Conservation (phyloP, 495 filamentous ascomycete genomes). For the Aspergillus bridgeri region DNA sequence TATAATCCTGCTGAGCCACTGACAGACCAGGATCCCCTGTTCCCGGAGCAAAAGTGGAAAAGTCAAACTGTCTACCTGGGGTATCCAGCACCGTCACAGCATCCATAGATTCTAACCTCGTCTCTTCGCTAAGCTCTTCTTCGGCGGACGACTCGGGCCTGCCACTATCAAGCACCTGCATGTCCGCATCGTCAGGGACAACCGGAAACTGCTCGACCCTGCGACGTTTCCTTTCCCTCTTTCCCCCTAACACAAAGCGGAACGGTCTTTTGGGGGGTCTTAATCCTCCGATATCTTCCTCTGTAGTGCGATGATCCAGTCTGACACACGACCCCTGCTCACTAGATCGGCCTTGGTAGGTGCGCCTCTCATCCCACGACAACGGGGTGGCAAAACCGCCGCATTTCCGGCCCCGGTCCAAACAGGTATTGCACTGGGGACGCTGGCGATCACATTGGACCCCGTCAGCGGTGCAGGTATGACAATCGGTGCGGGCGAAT, state of each 20-base stretch:
- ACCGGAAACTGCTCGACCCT: not conserved
- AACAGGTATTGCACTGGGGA: constrained; percentile 11
- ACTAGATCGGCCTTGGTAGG: not conserved
- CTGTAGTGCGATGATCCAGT: not conserved
- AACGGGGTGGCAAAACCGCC: constrained; percentile 7
- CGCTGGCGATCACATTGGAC: constrained; percentile 15
- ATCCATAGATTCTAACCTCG: not conserved
- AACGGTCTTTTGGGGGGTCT: not conserved
- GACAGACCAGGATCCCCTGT: not conserved
- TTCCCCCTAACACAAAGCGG: not conserved
- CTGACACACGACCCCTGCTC: not conserved
- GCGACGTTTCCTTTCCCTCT: constrained; percentile 1
- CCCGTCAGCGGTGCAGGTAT: constrained; percentile 17
- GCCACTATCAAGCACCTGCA: not conserved
- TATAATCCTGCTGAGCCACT: not conserved
- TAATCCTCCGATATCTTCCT: not conserved
- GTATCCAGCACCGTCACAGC: not conserved
- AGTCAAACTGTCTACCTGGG: not conserved
- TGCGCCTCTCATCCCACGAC: constrained; percentile 5
- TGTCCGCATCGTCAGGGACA: not conserved
- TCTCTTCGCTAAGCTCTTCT: not conserved
- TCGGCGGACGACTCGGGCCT: not conserved
- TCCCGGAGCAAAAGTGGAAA: not conserved
- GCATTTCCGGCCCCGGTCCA: constrained; percentile 7
- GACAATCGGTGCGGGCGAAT: constrained; percentile 18